Evolutionary conservation across 371 early-diverging fungal species (phyloP), one percentile per base, ranked within the genome.

Genomic region (Thermomucor indicae-seudaticae): DNA sequence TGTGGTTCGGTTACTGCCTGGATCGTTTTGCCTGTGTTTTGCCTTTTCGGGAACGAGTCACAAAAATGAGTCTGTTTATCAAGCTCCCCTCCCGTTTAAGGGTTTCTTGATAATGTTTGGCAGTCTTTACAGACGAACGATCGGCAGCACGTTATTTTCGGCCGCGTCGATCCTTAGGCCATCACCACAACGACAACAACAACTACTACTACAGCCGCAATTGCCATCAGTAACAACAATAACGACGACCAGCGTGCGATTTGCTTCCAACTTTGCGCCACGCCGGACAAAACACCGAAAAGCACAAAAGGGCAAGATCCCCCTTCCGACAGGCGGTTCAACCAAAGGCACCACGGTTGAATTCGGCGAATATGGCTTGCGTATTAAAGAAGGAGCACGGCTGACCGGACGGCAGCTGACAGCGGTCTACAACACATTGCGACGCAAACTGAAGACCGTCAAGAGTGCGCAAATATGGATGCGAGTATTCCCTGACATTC

Each of bases 401-500:
- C 47, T 97, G 23, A 80, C 88, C 2, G 93, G 90, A 42, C 81
- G 80, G 49, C 93, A 93, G 58, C 75, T 97, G 43, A 88, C 91
- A 20, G 85, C 88, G 5, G 88, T 86, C 22, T 82, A 90, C 42
- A 81, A 77, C 4, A 80, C 83, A 17, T 67, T 94, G 38, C 78
- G 84, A 29, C 77, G 93, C 28, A 88, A 89, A 60, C 76, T 96
- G 58, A 93, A 93, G 65, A 58, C 84, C 5, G 86, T 91, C 70
- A 96, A 95, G 77, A 95, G 89, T 0, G 77, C 89, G 19, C 78
- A 87, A 58, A 75, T 95, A 53, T 92, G 90, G 84, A 79, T 92
- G 70, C 80, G 93, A 28, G 90, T 89, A 17, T 94, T 94, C 57
- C 94, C 97, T 2, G 91, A 94, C 63, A 82, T 95, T 20, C 97